Conservation (phyloP, 1,139 yeast species). For the Ashbya aceris region DNA sequence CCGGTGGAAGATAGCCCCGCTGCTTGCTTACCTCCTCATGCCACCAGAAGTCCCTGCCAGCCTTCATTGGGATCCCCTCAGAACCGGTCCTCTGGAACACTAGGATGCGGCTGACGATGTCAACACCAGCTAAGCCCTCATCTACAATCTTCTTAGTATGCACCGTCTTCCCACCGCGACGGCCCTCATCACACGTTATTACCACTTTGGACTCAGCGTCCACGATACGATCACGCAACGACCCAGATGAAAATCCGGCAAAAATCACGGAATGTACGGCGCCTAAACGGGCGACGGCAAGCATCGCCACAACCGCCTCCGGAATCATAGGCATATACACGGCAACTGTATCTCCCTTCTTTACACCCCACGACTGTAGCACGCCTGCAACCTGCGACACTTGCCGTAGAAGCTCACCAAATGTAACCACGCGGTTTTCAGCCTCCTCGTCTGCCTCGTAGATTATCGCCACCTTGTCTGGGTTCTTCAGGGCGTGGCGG, state of each 20-base stretch:
- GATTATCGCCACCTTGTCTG: slow-evolving; percentile 81
- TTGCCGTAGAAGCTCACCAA: slow-evolving; percentile 76
- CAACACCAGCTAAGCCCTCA: slow-evolving; percentile 76
- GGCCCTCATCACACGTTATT: slow-evolving; percentile 93
- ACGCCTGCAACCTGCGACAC: slow-evolving; percentile 87
- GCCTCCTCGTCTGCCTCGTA: slow-evolving; percentile 92
- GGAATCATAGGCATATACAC: slow-evolving; percentile 96
- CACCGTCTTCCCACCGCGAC: slow-evolving; percentile 90
- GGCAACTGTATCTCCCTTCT: slow-evolving; percentile 93
- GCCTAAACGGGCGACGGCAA: slow-evolving; percentile 91
- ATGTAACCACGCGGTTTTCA: slow-evolving; percentile 67
- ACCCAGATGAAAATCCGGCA: slow-evolving; percentile 95
- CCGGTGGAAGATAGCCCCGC: slow-evolving; percentile 81
- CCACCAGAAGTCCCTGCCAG: slow-evolving; percentile 93
- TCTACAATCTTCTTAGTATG: slow-evolving; percentile 90
- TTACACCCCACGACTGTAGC: slow-evolving; percentile 75
- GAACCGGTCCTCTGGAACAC: slow-evolving; percentile 84
- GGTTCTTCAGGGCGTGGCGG: slow-evolving; percentile 82
- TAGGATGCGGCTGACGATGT: slow-evolving; percentile 70
- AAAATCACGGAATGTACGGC: slow-evolving; percentile 94
- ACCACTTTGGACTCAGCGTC: slow-evolving; percentile 86
- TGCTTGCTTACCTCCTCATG: slow-evolving; percentile 74
- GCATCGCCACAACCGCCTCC: slow-evolving; percentile 87
- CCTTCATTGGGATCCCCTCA: slow-evolving; percentile 43
- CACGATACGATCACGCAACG: slow-evolving; percentile 79